Evolutionary conservation across 202 grass and related monocot species (phyloP), one percentile per base, ranked within the genome.

Genomic region (Zoysia matrella): DNA sequence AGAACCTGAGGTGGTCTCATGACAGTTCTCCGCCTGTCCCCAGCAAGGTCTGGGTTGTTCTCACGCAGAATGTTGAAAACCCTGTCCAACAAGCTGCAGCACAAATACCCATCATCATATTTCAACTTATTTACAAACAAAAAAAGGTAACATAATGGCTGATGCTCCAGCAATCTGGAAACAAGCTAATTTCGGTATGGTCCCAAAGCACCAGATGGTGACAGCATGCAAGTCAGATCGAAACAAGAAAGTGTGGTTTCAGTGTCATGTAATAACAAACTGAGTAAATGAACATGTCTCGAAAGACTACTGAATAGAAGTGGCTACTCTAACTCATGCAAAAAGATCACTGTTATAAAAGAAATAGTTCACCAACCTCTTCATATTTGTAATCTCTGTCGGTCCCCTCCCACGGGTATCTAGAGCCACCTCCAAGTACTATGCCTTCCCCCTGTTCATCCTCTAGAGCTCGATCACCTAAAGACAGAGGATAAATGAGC

Each of bases 1-100:
- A 93, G 90, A 80, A 97, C 84, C 11, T 75, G 82, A 44, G 93
- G 90, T 1, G 81, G 73, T 69, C 83, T 78, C 84, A 93, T 86
- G 15, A 93, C 84, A 11, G 84, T 82, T 52, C 67, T 87, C 11
- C 80, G 73, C 55, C 83, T 82, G 42, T 89, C 84, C 40, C 75
- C 86, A 43, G 84, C 78, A 74, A 93, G 90, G 82, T 92, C 86
- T 41, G 88, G 90, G 72, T 97, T 91, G 45, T 91, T 89, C 67
- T 89, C 90, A 4, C 67, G 81, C 12, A 97, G 69, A 72, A 91
- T 86, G 50, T 79, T 89, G 72, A 93, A 96, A 43, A 93, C 83
- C 53, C 90, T 89, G 62, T 77, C 93, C 10, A 92, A 68, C 6
- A 96, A 22, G 81, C 93, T 96, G 90, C 55, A 79, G 50, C 6